Evolutionary conservation across 2,329 filamentous ascomycete species (phyloP), one percentile per base, ranked within the genome.

Genomic region (Paramyrothecium sp.): DNA sequence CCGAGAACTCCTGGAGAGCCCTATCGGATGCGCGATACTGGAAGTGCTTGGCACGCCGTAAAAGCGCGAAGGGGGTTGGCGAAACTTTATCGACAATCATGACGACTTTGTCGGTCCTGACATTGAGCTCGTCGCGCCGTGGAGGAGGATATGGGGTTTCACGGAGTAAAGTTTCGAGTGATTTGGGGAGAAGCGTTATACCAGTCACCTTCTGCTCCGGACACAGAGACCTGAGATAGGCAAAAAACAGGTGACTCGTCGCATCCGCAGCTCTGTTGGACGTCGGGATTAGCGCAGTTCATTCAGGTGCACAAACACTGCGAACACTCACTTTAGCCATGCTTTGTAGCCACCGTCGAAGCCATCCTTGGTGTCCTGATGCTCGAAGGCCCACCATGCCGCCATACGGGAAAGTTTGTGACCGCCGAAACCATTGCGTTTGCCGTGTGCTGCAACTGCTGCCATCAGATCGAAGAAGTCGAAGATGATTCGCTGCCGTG

Each of bases 321-420:
- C 5, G 19, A 23, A 12, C 33, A 58, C 85, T 74, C 78, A 93
- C 89, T 79, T 88, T 64, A 89, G 80, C 93, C 95, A 99, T 49
- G 86, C 86, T 69, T 90, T 91, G 75, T 99, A 99, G 55, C 94
- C 93, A 46, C 91, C 91, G 64, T 98, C 95, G 66, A 99, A 99
- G 17, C 95, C 95, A 70, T 90, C 94, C 47, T 90, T 90, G 7
- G 87, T 87, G 70, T 98, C 93, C 51, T 81, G 85, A 64, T 96
- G 91, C 68, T 97, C 94, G 71, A 99, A 99, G 1, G 94, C 92
- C 95, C 95, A 99, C 95, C 95, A 99, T 50, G 93, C 92, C 46
- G 94, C 95, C 83, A 96, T 91, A 63, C 95, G 86, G 11, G 95
- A 98, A 55, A 99, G 83, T 73, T 98, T 98, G 62, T 93, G 87